Percentiles rank a stretch among this genome's conserved stretches.
These are phyloP conservation scores for Aspergillus brasiliensis DNA, from an alignment of 2,329 filamentous ascomycete species.

Conservation along the genomic window DNA sequence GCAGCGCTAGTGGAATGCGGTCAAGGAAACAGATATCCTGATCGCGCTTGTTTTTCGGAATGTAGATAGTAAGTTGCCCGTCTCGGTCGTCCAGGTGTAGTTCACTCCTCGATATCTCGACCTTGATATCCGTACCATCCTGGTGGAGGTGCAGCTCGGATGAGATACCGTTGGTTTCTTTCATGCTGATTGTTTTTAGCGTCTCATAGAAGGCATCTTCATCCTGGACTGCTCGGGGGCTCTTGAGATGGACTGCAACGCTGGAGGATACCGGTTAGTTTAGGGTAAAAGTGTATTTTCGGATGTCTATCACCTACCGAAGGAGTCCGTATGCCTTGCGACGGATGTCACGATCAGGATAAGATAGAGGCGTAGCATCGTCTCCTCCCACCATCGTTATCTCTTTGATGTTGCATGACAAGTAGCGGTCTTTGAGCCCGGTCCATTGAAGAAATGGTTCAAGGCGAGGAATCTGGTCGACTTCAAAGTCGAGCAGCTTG, in stretches of 20 bases:
- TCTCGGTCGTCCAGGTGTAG: slow-evolving; percentile 11
- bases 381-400: slow-evolving; percentile 9
- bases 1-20: slow-evolving; percentile 8
- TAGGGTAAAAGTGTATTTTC: neutral
- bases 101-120: slow-evolving; percentile 10
- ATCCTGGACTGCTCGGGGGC: slow-evolving; percentile 5
- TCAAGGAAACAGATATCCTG: slow-evolving; percentile 15
- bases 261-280: neutral
- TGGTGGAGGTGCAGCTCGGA: slow-evolving; percentile 16
- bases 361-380: neutral
- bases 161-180: slow-evolving; percentile 14
- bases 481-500: slow-evolving; percentile 10
- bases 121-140: slow-evolving; percentile 11
- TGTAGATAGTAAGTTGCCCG: slow-evolving; percentile 5
- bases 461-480: slow-evolving; percentile 10
- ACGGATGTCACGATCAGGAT: slow-evolving; percentile 6
- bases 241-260: slow-evolving; percentile 11
- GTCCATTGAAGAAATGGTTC: slow-evolving; percentile 12
- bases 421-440: slow-evolving; percentile 8
- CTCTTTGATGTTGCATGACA: slow-evolving; percentile 15
- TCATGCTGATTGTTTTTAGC: slow-evolving; percentile 5
- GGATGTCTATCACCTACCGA: slow-evolving; percentile 1
- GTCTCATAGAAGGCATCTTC: slow-evolving; percentile 10
- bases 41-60: slow-evolving; percentile 5
- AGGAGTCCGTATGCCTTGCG: slow-evolving; percentile 14